Evolutionary conservation across 176 grass and related monocot species (phyloP), one percentile per base, ranked within the genome.

Genomic region (Eragrostis nindensis): DNA sequence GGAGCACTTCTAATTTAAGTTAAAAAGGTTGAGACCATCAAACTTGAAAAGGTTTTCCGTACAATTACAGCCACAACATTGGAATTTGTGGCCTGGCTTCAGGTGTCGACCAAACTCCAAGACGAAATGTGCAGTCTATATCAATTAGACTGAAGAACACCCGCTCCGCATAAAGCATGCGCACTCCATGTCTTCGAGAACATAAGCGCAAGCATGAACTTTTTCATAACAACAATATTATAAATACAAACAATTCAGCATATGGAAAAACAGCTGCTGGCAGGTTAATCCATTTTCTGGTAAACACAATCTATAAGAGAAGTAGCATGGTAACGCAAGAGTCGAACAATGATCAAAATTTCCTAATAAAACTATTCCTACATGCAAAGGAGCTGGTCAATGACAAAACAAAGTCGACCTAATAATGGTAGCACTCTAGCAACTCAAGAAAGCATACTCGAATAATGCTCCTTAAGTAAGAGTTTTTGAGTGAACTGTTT

Each of bases 281-380:
- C 65, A 55, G 13, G 22, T 77, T 9, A 2, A 11, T 80, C 30
- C 43, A 49, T 52, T 78, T 81, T 69, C 71, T 84, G 18, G 41
- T 38, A 67, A 50, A 69, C 0, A 74, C 19, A 62, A n/a, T 61
- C 81, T 76, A 75, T 39, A 75, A 61, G 49, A 22, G 15, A 82
- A 50, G 41, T 55, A 63, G 9, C 16, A 68, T 26, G 59, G 18
- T 66, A 2, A 29, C 49, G 50, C 17, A 45, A 70, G n/a, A 49
- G 17, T 86, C 53, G 57, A 71, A 24, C 14, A 32, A 27, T 72
- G 41, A 65, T 44, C 77, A 75, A 87, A 79, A 70, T 66, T 87
- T 16, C 61, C 70, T 73, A 87, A 74, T 73, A 87, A 73, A 25
- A 87, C 18, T 78, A 83, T 73, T 67, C 41, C 55, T 81, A 76